These are phyloP conservation scores for Hyaloscypha bicolor DNA, from an alignment of 495 filamentous ascomycete genomes.

Conservation along the genomic window DNA sequence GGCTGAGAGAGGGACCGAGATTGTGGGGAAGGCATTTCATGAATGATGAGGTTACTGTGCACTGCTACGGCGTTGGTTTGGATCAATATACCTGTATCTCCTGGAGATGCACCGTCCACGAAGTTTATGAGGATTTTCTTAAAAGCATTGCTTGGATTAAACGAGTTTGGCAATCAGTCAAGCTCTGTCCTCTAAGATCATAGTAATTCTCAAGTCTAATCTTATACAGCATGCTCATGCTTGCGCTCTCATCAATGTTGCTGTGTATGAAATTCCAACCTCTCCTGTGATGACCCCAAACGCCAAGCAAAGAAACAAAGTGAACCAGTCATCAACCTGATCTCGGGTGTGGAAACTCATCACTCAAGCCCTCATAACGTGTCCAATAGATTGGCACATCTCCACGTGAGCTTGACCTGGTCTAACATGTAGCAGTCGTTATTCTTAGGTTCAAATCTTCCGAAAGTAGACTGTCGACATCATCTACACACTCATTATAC, in stretches of 20 bases:
- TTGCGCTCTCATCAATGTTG: neutral
- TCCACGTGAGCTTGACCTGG: conserved; percentile 1
- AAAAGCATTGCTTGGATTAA: neutral
- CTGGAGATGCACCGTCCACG: neutral
- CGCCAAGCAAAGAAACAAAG: neutral
- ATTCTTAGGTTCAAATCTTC: neutral
- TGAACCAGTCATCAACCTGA: neutral
- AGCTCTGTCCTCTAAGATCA: neutral
- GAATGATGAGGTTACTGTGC: neutral
- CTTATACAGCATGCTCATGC: neutral
- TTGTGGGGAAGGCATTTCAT: neutral
- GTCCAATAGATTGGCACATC: neutral
- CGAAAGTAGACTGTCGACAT: neutral
- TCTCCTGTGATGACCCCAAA: neutral
- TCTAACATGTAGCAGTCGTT: neutral
- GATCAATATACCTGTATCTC: neutral
- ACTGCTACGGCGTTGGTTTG: neutral
- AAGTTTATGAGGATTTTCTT: neutral
- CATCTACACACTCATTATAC: neutral
- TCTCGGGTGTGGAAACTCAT: conserved; percentile 2
- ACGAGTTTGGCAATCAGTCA: neutral
- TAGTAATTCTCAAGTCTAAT: neutral
- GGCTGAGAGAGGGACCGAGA: neutral
- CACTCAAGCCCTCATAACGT: neutral
- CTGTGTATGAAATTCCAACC: neutral